Conservation (phyloP, 225 moss, liverwort and hornwort species). For the Sphagnum contortum region DNA sequence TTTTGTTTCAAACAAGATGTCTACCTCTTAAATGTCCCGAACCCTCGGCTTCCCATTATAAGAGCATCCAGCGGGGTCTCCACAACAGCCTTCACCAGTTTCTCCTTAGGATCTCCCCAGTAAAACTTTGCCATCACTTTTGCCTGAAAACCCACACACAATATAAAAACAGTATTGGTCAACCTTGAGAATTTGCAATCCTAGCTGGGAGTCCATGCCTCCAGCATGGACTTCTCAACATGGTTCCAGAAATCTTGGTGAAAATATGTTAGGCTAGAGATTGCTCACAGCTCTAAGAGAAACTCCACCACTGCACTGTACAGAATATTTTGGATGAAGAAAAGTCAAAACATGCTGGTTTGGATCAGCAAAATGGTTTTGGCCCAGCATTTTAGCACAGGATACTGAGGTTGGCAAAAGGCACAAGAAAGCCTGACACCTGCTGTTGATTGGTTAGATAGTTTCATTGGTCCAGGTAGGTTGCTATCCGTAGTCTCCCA, state of each 20-base stretch:
- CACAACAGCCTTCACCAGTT: conserved; percentile 46
- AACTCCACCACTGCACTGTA: background rate
- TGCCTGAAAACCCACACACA: background rate
- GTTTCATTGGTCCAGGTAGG: no score
- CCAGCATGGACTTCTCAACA: no score
- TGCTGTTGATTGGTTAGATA: no score
- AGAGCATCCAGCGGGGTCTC: conserved; percentile 61
- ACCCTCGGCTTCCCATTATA: conserved; percentile 78
- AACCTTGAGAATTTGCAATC: background rate
- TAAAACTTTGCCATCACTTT: conserved; percentile 53
- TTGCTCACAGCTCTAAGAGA: background rate
- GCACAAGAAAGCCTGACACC: no score
- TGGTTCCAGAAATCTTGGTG: no score
- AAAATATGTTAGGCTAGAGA: background rate
- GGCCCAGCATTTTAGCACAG: no score
- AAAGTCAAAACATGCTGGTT: no score
- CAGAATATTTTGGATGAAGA: no score
- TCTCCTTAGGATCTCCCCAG: conserved; percentile 65
- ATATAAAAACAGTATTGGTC: background rate
- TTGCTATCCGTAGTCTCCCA: no score
- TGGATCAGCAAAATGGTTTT: no score
- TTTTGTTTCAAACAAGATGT: background rate
- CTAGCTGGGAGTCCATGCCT: no score
- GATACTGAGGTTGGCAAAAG: no score
- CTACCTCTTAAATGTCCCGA: conserved; percentile 63